Evolutionary conservation across 2,329 filamentous ascomycete genomes (phyloP), one percentile per base, ranked within the genome.

Genomic region (Alternaria atra): DNA sequence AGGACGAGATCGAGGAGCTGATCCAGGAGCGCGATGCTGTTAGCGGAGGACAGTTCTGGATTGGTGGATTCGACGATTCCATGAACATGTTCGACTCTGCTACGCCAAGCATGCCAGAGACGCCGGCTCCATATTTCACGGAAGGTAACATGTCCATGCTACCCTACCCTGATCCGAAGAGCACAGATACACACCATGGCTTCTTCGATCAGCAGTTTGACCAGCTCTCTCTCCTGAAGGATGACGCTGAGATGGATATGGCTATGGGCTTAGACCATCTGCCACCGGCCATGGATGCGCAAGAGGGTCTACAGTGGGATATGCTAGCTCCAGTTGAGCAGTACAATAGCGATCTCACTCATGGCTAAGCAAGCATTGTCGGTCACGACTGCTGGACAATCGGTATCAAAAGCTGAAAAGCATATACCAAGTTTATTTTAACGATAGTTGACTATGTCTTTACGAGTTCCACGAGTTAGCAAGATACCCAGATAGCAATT

Each of bases 41-140:
- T 5, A 66, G 70, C 30, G 80, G 79, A n/a, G 81, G 79, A 13
- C 72, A 79, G 42, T 83, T 83, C 73, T 83, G 81, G 81, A 76
- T 82, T 35, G 80, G 81, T 32, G 80, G 80, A 13, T 57, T 72
- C 12, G 70, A 75, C n/a, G 66, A 76, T 2, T 60, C 67, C 5
- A 52, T 59, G 54, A 58, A 30, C 15, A 57, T 69, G 54, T 61
- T 69, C 48, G 71, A 73, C 9, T 74, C 71, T 15, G 60, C 62
- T 5, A 68, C 72, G 9, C 71, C 74, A 5, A 77, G 75, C 44
- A 65, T 77, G 61, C 74, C 74, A 23, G 71, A 75, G 56, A 77
- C 75, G 15, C 75, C 75, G 1, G 61, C 65, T 43, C 68, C 68
- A 6, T 75, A 73, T 35, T 71, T 68, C 40, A 42, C 44, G 4